Evolutionary conservation across 2,329 filamentous ascomycete genomes (phyloP).

Genomic region (Beauveria rudraprayagi): DNA sequence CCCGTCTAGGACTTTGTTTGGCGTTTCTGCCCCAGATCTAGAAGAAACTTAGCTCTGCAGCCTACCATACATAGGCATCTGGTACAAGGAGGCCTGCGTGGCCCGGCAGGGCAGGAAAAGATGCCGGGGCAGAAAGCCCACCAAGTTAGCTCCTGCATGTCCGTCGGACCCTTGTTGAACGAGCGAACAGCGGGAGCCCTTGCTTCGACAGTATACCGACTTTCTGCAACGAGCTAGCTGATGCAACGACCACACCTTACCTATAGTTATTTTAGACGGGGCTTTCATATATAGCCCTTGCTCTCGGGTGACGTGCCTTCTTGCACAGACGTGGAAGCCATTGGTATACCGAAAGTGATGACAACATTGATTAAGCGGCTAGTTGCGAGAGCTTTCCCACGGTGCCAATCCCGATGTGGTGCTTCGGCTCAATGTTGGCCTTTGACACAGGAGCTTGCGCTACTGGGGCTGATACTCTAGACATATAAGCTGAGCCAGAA

Average conservation of each 20-base stretch:
- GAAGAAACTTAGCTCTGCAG: conserved; percentile 6
- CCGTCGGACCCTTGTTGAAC: background rate
- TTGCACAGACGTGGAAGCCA: too few species aligned
- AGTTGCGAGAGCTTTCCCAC: too few species aligned
- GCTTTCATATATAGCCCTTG: too few species aligned
- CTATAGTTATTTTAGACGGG: background rate
- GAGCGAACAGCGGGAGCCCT: background rate
- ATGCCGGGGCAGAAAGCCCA: background rate
- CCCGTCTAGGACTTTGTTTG: background rate
- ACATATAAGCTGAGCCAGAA: background rate
- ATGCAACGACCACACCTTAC: background rate
- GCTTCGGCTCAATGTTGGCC: too few species aligned
- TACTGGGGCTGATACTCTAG: background rate
- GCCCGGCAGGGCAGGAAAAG: background rate
- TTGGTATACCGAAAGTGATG: too few species aligned
- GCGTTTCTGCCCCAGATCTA: conserved; percentile 11
- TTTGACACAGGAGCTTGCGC: background rate
- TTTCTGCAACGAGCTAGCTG: background rate
- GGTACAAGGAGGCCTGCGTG: background rate
- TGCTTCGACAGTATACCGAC: background rate
- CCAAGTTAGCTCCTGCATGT: background rate
- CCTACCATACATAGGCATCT: background rate
- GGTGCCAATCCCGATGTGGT: too few species aligned
- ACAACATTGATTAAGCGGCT: too few species aligned
- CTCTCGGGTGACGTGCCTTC: too few species aligned